A percentile compares a stretch with the other conserved stretches of the same genome.
These are phyloP conservation scores for Beauveria scarabaeidicola DNA, from an alignment of 2,329 filamentous ascomycete genomes.

Conservation along the genomic window DNA sequence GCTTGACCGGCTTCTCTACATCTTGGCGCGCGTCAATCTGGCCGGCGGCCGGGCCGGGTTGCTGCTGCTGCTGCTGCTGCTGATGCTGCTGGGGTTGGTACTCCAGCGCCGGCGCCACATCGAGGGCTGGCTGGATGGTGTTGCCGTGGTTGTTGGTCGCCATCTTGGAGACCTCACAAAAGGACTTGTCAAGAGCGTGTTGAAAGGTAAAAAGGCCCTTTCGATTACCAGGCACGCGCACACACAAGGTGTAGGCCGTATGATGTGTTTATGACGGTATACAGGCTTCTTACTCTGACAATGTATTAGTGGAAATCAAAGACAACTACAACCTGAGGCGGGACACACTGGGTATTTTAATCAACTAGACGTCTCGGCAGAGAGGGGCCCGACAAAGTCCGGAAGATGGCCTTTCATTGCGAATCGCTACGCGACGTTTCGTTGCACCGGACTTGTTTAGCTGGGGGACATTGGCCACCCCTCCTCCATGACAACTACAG, in stretches of 20 bases:
- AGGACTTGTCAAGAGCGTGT: not conserved
- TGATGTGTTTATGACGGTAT: not conserved
- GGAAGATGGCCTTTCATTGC: not conserved
- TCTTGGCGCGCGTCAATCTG: constrained; percentile 10
- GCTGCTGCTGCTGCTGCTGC: not conserved
- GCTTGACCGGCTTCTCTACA: not conserved
- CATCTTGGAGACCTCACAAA: not conserved
- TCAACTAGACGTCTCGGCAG: not conserved
- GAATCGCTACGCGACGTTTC: not conserved
- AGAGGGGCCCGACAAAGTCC: not conserved
- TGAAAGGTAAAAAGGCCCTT: not conserved
- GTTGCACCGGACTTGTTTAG: not conserved
- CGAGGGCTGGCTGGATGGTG: not conserved
- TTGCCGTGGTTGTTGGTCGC: not conserved
- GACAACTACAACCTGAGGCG: not conserved
- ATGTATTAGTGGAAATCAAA: not conserved
- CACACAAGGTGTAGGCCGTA: not conserved
- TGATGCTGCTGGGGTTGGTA: not conserved
- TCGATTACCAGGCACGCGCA: not conserved
- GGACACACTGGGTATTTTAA: constrained; percentile 6
- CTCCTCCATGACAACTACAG: constrained; percentile 8
- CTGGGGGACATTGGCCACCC: not conserved
- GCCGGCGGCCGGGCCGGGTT: not conserved
- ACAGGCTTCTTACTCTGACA: not conserved
- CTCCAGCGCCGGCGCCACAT: constrained; percentile 3